Conservation (phyloP, 192 early-diverging fungal species). For the Mortierella antarctica region DNA sequence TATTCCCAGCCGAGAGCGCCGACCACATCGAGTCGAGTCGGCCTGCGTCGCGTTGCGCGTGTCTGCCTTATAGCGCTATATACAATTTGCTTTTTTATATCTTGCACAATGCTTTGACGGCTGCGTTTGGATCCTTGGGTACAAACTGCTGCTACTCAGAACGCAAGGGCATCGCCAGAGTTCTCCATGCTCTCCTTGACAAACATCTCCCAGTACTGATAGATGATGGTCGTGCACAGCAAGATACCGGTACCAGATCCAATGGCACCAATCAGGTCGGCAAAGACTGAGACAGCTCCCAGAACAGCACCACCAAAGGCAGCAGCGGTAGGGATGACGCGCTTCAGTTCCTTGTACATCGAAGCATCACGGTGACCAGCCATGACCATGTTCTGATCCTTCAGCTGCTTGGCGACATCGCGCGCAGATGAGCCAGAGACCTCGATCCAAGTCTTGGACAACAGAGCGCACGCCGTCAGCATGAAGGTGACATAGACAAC, state of each 20-base stretch:
- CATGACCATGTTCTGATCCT: constrained; percentile 95
- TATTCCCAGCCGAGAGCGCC: too few relatives aligned
- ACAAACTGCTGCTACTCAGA: constrained; percentile 5
- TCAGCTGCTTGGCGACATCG: constrained; percentile 96
- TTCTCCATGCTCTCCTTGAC: constrained; percentile 88
- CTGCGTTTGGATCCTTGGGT: too few relatives aligned
- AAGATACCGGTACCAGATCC: constrained; percentile 99
- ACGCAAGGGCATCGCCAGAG: constrained; percentile 43
- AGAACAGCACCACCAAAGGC: constrained; percentile 97
- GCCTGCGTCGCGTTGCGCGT: too few relatives aligned
- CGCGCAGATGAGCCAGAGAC: constrained; percentile 96
- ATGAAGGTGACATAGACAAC: constrained; percentile 93
- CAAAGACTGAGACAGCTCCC: constrained; percentile 93
- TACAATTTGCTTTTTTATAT: neutral
- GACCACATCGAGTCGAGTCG: too few relatives aligned
- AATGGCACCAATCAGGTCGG: constrained; percentile 97
- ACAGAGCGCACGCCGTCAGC: constrained; percentile 92
- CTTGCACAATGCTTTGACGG: too few relatives aligned
- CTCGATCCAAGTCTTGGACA: constrained; percentile 99
- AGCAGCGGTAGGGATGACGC: constrained; percentile 96
- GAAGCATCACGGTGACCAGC: constrained; percentile 91
- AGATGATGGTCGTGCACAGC: constrained; percentile 97
- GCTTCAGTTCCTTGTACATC: constrained; percentile 99
- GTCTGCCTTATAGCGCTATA: too few relatives aligned
- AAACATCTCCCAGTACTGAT: constrained; percentile 98